phyloP scores from a whole-genome alignment of 257 asterid genomes.

The Ocimum tenuiflorum region DNA sequence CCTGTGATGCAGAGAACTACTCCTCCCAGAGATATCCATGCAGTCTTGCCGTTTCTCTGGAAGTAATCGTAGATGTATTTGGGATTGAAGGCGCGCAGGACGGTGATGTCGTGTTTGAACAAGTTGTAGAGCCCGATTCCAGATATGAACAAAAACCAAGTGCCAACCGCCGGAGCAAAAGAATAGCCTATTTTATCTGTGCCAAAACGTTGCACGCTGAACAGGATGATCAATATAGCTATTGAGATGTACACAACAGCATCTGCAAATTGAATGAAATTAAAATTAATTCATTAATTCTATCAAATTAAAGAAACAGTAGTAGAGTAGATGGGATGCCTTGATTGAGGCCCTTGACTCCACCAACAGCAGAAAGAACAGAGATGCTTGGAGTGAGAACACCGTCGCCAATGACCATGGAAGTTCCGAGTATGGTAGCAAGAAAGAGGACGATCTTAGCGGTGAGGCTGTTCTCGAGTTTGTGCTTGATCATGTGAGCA shows the following conservation, averaged over 20 bases:
- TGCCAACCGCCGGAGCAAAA: slow-evolving; percentile 53
- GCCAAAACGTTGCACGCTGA: slow-evolving; percentile 57
- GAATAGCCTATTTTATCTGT: slow-evolving; percentile 65
- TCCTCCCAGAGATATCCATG: slow-evolving; percentile 71
- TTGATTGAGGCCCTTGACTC: slow-evolving; percentile 34
- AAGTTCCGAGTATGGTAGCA: slow-evolving; percentile 61
- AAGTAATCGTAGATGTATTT: slow-evolving; percentile 49
- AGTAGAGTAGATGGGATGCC: no score
- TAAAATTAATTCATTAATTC: no score
- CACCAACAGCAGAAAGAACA: slow-evolving; percentile 70
- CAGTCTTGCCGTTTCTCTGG: slow-evolving; percentile 43
- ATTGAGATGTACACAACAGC: slow-evolving; percentile 39
- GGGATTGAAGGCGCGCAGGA: slow-evolving; percentile 55
- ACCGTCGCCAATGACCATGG: slow-evolving; percentile 85
- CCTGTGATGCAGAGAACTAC: slow-evolving; percentile 65
- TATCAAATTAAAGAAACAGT: no score
- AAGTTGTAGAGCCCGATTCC: slow-evolving; percentile 57
- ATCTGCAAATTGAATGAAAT: slow-evolving; percentile 31
- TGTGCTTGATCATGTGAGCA: slow-evolving; percentile 42
- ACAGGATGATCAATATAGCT: slow-evolving; percentile 42
- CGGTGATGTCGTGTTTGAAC: slow-evolving; percentile 31
- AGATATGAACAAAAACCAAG: slow-evolving; percentile 47
- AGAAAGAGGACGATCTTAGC: slow-evolving; percentile 50
- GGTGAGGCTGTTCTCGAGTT: slow-evolving; percentile 40
- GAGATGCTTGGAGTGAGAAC: slow-evolving; percentile 79